Evolutionary conservation across 1,284 basidiomycete genomes (phyloP).

Genomic region (Chondrostereum purpureum): DNA sequence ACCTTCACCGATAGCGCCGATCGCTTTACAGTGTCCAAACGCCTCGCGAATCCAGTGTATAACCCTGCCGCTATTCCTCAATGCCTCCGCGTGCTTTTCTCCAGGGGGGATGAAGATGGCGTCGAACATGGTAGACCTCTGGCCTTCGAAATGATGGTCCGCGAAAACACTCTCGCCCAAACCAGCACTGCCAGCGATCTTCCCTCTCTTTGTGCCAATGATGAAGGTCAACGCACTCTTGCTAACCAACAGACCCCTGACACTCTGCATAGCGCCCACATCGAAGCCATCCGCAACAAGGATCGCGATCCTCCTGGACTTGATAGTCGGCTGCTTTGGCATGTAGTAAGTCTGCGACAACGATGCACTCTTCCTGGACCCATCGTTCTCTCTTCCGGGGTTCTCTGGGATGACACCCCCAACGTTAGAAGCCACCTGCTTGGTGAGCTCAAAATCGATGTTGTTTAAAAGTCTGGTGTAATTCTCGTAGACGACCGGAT

Average conservation of each 20-base stretch:
- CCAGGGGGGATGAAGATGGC: conserved; percentile 71
- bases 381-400: conserved; percentile 46
- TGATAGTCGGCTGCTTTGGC: conserved; percentile 59
- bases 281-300: conserved; percentile 73
- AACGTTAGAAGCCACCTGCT: conserved; percentile 56
- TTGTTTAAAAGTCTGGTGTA: conserved; percentile 63
- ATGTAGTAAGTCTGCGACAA: conserved; percentile 57
- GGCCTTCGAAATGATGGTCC: conserved; percentile 71
- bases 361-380: conserved; percentile 38
- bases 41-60: conserved; percentile 73
- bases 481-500: conserved; percentile 59
- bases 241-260: conserved; percentile 47
- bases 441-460: conserved; percentile 66
- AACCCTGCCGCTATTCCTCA: conserved; percentile 49
- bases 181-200: conserved; percentile 37
- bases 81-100: conserved; percentile 41
- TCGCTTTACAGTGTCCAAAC: conserved; percentile 74
- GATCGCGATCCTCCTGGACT: conserved; percentile 66
- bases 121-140: conserved; percentile 76
- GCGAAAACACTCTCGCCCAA: conserved; percentile 35
- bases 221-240: conserved; percentile 56
- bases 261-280: conserved; percentile 44
- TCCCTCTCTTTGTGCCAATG: conserved; percentile 63
- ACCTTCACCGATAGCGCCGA: conserved; percentile 71
- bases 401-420: conserved; percentile 51